phyloP scores from a whole-genome alignment of 208 protist genomes.

The Lotmaria passim region DNA sequence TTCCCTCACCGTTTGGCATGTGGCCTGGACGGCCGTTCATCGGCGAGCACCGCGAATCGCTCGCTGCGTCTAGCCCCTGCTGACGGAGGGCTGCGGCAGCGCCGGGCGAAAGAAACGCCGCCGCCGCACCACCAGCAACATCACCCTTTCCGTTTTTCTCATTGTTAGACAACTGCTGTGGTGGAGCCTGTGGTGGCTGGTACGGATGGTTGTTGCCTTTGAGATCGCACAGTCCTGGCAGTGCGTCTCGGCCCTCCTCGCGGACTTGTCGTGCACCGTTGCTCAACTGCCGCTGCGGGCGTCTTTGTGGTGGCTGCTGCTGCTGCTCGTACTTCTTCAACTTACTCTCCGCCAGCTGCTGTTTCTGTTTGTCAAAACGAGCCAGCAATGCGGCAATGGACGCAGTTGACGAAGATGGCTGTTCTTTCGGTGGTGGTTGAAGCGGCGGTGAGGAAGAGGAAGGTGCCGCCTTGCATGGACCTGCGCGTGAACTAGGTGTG shows the following conservation, averaged over 20 bases:
- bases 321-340: not conserved
- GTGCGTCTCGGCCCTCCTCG: not conserved
- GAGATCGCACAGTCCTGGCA: not conserved
- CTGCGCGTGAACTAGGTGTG: not conserved
- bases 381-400: constrained; percentile 52
- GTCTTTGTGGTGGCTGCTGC: not conserved
- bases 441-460: not conserved
- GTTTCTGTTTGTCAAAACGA: constrained; percentile 60
- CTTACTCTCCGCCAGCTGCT: constrained; percentile 30
- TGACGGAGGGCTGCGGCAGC: constrained; percentile 31
- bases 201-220: not conserved
- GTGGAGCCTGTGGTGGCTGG: not conserved
- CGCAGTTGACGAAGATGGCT: constrained; percentile 3
- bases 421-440: not conserved
- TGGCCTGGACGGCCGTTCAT: not conserved
- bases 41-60: not conserved
- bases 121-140: not conserved
- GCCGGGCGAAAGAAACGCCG: constrained; percentile 21
- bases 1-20: not conserved
- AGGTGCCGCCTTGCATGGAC: not conserved
- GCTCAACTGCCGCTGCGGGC: no score
- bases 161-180: no score
- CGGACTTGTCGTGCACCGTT: not conserved
- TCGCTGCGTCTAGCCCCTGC: constrained; percentile 8
- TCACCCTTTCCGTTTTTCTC: no score